phyloP scores from a whole-genome alignment of 2,329 filamentous ascomycete genomes.

The Stemphylium beticola region DNA sequence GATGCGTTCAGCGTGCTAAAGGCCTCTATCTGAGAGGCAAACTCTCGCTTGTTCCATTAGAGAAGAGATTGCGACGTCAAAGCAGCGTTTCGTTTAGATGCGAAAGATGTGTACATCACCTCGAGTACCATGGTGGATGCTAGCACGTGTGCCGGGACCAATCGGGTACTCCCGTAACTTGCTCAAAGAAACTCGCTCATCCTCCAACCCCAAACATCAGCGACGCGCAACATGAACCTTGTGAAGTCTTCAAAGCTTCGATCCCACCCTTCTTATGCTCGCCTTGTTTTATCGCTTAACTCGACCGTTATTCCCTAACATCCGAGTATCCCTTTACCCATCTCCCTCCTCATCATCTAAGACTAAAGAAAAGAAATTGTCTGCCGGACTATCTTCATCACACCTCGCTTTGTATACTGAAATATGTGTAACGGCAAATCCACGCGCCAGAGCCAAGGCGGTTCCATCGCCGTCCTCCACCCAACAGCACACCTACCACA shows the following conservation, averaged over 20 bases:
- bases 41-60: background rate
- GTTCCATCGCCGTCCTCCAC: slow-evolving; percentile 43
- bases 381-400: background rate
- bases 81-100: background rate
- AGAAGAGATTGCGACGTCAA: background rate
- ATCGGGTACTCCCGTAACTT: slow-evolving; percentile 45
- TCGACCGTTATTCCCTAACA: too few species aligned
- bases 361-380: too few species aligned
- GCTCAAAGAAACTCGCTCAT: slow-evolving; percentile 45
- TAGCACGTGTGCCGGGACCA: slow-evolving; percentile 24
- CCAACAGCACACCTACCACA: slow-evolving; percentile 19
- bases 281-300: too few species aligned
- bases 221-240: background rate
- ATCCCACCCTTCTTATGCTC: too few species aligned
- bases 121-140: slow-evolving; percentile 32
- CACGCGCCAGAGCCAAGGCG: slow-evolving; percentile 40
- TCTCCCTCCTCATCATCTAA: too few species aligned
- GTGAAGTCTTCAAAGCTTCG: background rate
- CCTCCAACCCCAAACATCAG: slow-evolving; percentile 19
- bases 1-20: slow-evolving; percentile 50
- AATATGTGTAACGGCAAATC: slow-evolving; percentile 43
- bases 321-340: too few species aligned
- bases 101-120: background rate
- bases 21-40: slow-evolving; percentile 34
- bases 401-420: background rate